Conservation (phyloP, 208 protist genomes). For the Acanthamoeba rhysodes region DNA sequence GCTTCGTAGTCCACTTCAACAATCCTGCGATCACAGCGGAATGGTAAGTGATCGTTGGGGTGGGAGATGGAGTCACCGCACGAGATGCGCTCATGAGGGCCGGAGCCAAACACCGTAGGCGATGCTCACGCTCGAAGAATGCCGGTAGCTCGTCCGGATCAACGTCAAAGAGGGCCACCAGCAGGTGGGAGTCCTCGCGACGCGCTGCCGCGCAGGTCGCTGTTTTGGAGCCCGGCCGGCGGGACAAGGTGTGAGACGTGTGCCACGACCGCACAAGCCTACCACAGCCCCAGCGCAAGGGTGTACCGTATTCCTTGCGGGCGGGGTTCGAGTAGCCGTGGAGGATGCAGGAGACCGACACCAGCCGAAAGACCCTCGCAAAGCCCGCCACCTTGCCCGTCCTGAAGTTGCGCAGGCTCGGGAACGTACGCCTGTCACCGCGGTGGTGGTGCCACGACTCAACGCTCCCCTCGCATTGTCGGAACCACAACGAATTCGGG, state of each 20-base stretch:
- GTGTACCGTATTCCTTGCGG: slow-evolving; percentile 2
- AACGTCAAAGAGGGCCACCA: slow-evolving; percentile 28
- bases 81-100: background rate
- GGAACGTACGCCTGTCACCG: background rate
- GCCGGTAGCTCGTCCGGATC: background rate
- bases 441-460: background rate
- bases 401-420: background rate
- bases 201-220: background rate
- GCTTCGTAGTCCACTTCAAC: background rate
- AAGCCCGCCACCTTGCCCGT: background rate
- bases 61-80: too few species aligned
- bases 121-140: slow-evolving; percentile 16
- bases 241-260: too few species aligned
- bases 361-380: slow-evolving; percentile 11
- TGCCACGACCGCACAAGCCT: background rate
- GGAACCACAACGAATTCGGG: too few species aligned
- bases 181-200: background rate
- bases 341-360: slow-evolving; percentile 21
- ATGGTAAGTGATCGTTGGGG: background rate
- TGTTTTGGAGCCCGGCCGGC: background rate
- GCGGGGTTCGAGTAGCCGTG: slow-evolving; percentile 27
- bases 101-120: background rate
- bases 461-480: too few species aligned
- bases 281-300: background rate
- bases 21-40: background rate